A percentile compares a stretch with the other conserved stretches of the same genome.
Evolutionary conservation across 1,139 yeast species (phyloP).

Genomic region (Yamadazyma taylorii): DNA sequence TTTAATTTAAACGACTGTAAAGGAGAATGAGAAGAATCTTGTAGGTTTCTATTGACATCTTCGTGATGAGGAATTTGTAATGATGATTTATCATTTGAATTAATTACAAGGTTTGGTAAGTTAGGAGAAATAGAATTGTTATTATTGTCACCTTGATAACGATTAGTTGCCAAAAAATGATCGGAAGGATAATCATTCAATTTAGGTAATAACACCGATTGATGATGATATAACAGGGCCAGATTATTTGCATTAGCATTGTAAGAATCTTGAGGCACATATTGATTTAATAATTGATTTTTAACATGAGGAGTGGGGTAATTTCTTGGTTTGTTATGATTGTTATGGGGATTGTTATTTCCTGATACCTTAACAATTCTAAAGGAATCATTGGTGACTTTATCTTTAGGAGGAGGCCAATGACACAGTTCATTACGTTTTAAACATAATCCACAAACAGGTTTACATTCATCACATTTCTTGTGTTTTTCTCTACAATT

Average conservation of each 20-base stretch:
- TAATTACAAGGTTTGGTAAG: slow-evolving; percentile 5
- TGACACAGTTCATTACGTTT: slow-evolving; percentile 31
- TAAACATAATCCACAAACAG: slow-evolving; percentile 37
- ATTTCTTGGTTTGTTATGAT: slow-evolving; percentile 7
- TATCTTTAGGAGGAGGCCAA: slow-evolving; percentile 29
- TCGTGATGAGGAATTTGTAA: too few relatives aligned
- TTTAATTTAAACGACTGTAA: not conserved
- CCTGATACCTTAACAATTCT: slow-evolving; percentile 11
- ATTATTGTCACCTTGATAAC: too few relatives aligned
- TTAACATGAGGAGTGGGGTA: slow-evolving; percentile 20
- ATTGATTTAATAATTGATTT: not conserved
- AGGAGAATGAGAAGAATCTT: too few relatives aligned
- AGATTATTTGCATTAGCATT: too few relatives aligned
- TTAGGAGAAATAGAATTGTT: slow-evolving; percentile 4
- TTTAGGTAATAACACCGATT: not conserved
- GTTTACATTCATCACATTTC: slow-evolving; percentile 45
- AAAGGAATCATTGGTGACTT: slow-evolving; percentile 13
- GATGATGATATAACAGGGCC: too few relatives aligned
- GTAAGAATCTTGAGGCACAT: too few relatives aligned
- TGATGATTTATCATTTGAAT: too few relatives aligned
- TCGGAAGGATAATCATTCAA: not conserved
- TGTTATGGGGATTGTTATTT: slow-evolving; percentile 10
- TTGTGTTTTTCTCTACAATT: slow-evolving; percentile 45
- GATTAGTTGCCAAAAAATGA: not conserved
- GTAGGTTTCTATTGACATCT: too few relatives aligned